These are phyloP conservation scores for Somion occarium DNA, from an alignment of 1,284 basidiomycete species.

Conservation along the genomic window DNA sequence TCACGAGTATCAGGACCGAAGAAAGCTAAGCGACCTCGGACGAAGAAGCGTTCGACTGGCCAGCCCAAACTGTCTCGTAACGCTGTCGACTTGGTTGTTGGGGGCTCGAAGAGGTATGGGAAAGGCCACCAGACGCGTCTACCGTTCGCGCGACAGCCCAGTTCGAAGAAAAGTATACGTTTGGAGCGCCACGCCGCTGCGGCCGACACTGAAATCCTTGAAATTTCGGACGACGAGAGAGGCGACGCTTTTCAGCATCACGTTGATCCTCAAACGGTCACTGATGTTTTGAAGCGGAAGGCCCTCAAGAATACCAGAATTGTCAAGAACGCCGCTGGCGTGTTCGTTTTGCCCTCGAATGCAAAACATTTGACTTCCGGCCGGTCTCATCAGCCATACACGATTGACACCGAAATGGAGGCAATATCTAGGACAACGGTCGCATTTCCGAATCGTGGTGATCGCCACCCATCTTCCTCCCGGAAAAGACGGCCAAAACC, in stretches of 20 bases:
- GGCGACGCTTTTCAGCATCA: neutral
- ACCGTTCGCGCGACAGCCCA: neutral
- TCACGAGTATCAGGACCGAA: constrained; percentile 10
- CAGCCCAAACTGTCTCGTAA: neutral
- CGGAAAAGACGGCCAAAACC: neutral
- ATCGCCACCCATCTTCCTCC: neutral
- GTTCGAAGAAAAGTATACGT: neutral
- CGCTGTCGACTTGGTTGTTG: neutral
- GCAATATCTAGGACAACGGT: neutral
- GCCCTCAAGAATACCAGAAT: neutral
- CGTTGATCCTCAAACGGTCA: neutral
- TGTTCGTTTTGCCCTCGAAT: constrained; percentile 6
- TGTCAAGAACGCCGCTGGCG: neutral
- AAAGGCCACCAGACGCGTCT: constrained; percentile 1
- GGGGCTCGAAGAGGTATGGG: neutral
- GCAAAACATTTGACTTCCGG: constrained; percentile 5
- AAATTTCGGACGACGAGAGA: neutral
- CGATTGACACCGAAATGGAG: constrained; percentile 9
- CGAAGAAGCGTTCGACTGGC: neutral
- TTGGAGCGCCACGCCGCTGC: neutral
- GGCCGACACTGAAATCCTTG: neutral
- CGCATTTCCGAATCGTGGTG: neutral
- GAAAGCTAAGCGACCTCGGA: neutral
- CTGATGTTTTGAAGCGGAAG: neutral
- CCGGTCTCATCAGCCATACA: constrained; percentile 4